Evolutionary conservation across 225 moss, liverwort and hornwort genomes (phyloP).

Genomic region (Physcomitrium patens): DNA sequence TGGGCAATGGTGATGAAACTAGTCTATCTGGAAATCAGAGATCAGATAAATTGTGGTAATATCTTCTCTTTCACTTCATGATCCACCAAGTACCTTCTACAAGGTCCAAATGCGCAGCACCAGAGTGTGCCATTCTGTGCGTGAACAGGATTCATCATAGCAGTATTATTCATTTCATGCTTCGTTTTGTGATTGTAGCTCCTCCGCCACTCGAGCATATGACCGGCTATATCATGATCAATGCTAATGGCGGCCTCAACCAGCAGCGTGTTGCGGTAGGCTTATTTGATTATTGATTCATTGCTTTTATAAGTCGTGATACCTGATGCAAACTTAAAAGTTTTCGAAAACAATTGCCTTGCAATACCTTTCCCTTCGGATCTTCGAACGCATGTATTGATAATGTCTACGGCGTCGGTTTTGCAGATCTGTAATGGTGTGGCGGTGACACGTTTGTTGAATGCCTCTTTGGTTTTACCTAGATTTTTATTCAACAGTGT

Average conservation of each 20-base stretch:
- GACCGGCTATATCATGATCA: constrained; percentile 82
- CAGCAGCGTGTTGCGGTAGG: constrained; percentile 97
- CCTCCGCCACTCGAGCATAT: constrained; percentile 60
- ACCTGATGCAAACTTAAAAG: not conserved
- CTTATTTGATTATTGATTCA: constrained; percentile 17
- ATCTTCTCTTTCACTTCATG: constrained; percentile 7
- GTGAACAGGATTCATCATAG: not conserved
- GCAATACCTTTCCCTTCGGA: not conserved
- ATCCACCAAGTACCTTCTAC: not conserved
- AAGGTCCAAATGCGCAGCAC: not conserved
- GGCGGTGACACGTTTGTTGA: constrained; percentile 91
- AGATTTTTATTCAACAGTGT: constrained; percentile 85
- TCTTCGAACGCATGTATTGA: constrained; percentile 15
- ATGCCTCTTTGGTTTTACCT: constrained; percentile 90
- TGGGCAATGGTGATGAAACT: not conserved
- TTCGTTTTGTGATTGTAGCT: constrained; percentile 46
- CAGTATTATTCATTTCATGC: constrained; percentile 3
- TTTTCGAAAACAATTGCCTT: not conserved
- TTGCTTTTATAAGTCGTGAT: not conserved
- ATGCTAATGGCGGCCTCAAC: constrained; percentile 94
- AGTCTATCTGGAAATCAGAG: no score
- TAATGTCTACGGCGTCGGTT: constrained; percentile 10
- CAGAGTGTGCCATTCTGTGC: not conserved
- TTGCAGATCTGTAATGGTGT: constrained; percentile 91
- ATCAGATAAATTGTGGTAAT: not conserved